Evolutionary conservation across 768 basidiomycete species (phyloP).

Genomic region (Pleurotus sapidus): DNA sequence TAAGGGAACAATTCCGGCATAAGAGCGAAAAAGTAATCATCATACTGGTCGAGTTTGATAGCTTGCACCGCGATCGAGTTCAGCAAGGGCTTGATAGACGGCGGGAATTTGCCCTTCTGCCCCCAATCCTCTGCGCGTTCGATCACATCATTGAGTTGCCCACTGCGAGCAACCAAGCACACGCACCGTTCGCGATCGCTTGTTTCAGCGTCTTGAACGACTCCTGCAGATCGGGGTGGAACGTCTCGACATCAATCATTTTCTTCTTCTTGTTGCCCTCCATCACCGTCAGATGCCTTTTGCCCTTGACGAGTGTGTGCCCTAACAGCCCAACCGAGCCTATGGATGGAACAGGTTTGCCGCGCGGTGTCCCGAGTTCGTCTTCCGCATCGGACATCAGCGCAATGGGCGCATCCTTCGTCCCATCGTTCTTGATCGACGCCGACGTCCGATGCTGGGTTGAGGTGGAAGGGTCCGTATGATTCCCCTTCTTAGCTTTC

Average conservation of each 20-base stretch:
- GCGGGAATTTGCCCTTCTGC: constrained; percentile 88
- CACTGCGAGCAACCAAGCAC: too few relatives aligned
- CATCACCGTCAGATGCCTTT: constrained; percentile 47
- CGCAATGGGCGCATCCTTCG: constrained; percentile 46
- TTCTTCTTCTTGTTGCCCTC: constrained; percentile 72
- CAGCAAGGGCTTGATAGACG: constrained; percentile 68
- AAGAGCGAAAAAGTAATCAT: constrained; percentile 86
- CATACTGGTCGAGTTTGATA: constrained; percentile 82
- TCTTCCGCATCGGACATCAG: constrained; percentile 36
- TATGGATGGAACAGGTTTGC: not conserved
- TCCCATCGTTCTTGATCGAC: constrained; percentile 29
- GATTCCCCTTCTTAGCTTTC: constrained; percentile 53
- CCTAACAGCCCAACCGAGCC: constrained; percentile 17
- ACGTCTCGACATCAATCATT: constrained; percentile 65
- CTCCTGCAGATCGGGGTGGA: constrained; percentile 67
- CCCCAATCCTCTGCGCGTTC: constrained; percentile 63
- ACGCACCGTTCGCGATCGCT: constrained; percentile 59
- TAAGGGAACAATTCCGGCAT: constrained; percentile 91
- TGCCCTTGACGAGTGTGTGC: constrained; percentile 47
- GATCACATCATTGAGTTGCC: not conserved
- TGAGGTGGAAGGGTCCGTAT: constrained; percentile 14
- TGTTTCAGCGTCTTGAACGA: constrained; percentile 58
- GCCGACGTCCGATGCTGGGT: not conserved
- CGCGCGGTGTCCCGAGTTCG: constrained; percentile 2
- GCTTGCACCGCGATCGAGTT: constrained; percentile 73